phyloP scores from a whole-genome alignment of 2,329 filamentous ascomycete genomes.

The Stagonosporopsis chrysanthemi region DNA sequence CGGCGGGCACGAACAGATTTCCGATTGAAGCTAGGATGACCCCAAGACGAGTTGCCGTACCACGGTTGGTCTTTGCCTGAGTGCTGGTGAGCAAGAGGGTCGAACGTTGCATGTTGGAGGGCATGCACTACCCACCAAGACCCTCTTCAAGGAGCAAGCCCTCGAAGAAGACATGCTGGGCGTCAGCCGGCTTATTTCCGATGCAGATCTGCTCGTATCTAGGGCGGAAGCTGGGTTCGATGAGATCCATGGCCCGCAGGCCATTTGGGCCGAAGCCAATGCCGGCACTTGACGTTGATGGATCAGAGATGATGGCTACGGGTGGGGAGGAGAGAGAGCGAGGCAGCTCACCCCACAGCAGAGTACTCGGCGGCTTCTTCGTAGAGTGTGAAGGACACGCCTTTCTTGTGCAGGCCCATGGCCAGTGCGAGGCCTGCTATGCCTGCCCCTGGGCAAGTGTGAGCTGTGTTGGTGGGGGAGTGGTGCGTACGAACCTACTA shows the following conservation, averaged over 20 bases:
- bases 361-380: constrained; percentile 34
- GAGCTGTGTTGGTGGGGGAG: not conserved
- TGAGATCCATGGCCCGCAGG: constrained; percentile 53
- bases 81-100: not conserved
- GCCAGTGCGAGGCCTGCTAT: constrained; percentile 41
- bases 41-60: constrained; percentile 17
- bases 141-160: constrained; percentile 52
- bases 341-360: constrained; percentile 27
- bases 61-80: constrained; percentile 13
- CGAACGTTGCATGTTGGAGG: not conserved
- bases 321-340: not conserved
- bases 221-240: constrained; percentile 49
- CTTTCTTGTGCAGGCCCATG: constrained; percentile 33
- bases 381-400: constrained; percentile 37
- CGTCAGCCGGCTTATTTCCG: constrained; percentile 49
- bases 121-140: constrained; percentile 45
- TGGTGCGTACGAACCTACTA: too few relatives aligned
- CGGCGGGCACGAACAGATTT: not conserved
- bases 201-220: constrained; percentile 52
- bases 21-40: constrained; percentile 5
- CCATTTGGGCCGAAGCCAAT: constrained; percentile 52
- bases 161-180: constrained; percentile 53
- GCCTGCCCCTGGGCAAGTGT: constrained; percentile 29
- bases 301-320: not conserved
- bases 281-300: constrained; percentile 25